These are phyloP conservation scores for Lasiodiplodia gonubiensis DNA, from an alignment of 2,329 filamentous ascomycete species.

Conservation along the genomic window DNA sequence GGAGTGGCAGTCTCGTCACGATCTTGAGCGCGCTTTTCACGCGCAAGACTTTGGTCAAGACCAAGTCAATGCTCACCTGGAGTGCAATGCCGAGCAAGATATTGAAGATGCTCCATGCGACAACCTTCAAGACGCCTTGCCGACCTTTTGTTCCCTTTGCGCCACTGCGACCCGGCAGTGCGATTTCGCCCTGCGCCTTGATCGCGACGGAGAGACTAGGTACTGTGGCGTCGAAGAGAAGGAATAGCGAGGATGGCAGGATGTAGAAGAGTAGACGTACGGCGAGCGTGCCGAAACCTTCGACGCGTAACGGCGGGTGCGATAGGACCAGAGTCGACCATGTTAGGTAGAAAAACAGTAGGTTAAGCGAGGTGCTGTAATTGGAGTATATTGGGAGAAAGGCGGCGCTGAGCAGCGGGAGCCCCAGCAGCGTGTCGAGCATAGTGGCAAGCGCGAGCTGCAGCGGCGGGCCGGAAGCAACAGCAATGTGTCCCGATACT, in stretches of 20 bases:
- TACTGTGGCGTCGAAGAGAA: conserved; percentile 72
- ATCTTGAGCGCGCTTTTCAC: conserved; percentile 64
- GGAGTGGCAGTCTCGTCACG: conserved; percentile 66
- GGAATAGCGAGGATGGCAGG: conserved; percentile 72
- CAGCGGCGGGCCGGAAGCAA: neutral
- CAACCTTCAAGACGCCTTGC: conserved; percentile 42
- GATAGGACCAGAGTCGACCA: conserved; percentile 84
- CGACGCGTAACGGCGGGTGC: conserved; percentile 75
- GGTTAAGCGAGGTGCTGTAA: conserved; percentile 71
- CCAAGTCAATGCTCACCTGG: conserved; percentile 62
- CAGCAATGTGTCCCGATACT: neutral
- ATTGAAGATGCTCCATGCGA: conserved; percentile 62
- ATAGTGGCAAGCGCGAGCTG: conserved; percentile 2
- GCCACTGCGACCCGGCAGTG: conserved; percentile 54
- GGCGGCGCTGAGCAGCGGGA: conserved; percentile 64
- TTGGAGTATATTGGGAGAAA: conserved; percentile 76
- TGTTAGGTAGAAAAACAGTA: conserved; percentile 88
- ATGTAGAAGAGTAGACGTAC: conserved; percentile 74
- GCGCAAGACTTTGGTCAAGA: conserved; percentile 60
- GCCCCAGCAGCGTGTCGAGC: conserved; percentile 35
- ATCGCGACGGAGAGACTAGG: conserved; percentile 72
- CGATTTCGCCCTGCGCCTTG: conserved; percentile 68
- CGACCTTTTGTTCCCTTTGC: conserved; percentile 45
- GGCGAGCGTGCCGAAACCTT: conserved; percentile 72
- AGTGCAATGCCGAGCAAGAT: conserved; percentile 58